phyloP scores from a whole-genome alignment of 495 filamentous ascomycete genomes.

The Wilcoxina mikolae region DNA sequence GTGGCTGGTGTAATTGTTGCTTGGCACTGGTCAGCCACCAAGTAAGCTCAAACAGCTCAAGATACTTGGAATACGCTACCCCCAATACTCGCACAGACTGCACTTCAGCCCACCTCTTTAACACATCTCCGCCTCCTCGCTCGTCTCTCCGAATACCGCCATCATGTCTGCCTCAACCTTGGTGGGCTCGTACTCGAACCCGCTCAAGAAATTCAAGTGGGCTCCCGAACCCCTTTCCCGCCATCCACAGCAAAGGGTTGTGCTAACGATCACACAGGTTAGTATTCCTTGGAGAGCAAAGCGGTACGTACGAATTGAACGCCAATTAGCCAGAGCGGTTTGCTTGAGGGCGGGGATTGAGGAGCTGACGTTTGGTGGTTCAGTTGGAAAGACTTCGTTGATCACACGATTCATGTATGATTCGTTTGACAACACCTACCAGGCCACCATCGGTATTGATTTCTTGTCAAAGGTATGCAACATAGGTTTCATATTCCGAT shows the following conservation, averaged over 20 bases:
- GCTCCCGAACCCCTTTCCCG: constrained; percentile 22
- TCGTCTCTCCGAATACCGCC: constrained; percentile 25
- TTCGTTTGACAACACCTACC: constrained; percentile 99
- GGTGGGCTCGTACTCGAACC: constrained; percentile 90
- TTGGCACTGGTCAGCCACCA: no score
- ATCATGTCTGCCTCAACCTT: constrained; percentile 33
- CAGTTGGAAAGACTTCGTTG: constrained; percentile 95
- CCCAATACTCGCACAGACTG: neutral
- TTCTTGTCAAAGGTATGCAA: constrained; percentile 80
- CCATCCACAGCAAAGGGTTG: neutral
- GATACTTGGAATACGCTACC: neutral
- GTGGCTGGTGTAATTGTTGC: no score
- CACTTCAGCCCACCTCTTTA: neutral
- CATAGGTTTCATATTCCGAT: neutral
- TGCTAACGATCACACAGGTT: constrained; percentile 42
- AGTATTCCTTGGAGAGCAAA: constrained; percentile 95
- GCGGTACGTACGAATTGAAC: constrained; percentile 48
- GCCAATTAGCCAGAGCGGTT: no score
- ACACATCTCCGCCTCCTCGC: neutral
- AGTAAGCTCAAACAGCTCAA: no score
- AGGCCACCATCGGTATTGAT: constrained; percentile 98
- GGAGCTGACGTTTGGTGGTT: constrained; percentile 8
- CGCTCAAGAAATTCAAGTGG: constrained; percentile 99
- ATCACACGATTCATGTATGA: constrained; percentile 99
- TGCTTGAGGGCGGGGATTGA: constrained; percentile 14